phyloP scores from a whole-genome alignment of 768 basidiomycete species.

The Trametes coccinea region DNA sequence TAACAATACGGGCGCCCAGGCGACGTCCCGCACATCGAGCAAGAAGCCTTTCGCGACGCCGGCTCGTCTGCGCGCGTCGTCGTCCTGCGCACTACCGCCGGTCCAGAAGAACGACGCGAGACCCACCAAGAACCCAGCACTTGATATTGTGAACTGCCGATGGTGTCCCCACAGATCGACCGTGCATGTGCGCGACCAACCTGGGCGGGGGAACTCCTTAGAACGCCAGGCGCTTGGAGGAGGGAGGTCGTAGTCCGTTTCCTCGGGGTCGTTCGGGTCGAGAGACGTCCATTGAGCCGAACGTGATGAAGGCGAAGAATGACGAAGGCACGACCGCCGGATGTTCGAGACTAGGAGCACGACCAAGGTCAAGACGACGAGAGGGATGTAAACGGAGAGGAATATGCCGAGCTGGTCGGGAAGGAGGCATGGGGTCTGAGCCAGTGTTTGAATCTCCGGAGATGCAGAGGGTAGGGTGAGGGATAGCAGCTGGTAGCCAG shows the following conservation, averaged over 20 bases:
- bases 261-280: conserved; percentile 9
- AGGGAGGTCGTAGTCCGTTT: conserved; percentile 21
- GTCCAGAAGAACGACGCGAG: conserved; percentile 10
- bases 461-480: conserved; percentile 47
- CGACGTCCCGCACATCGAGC: conserved; percentile 35
- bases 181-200: conserved; percentile 12
- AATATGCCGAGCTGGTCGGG: conserved; percentile 87
- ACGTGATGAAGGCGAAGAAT: conserved; percentile 2
- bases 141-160: conserved; percentile 1
- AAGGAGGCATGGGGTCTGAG: conserved; percentile 70
- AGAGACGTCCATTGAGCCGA: conserved; percentile 13
- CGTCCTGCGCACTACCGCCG: neutral
- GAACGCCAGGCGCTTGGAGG: conserved; percentile 25
- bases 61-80: conserved; percentile 15
- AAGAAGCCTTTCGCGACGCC: conserved; percentile 34
- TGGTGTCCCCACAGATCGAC: conserved; percentile 4
- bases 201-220: conserved; percentile 18
- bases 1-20: conserved; percentile 38
- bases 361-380: conserved; percentile 59
- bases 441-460: conserved; percentile 36
- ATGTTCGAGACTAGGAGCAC: conserved; percentile 37
- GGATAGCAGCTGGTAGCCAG: conserved; percentile 90
- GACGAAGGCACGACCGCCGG: conserved; percentile 25
- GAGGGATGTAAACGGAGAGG: conserved; percentile 66
- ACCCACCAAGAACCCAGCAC: neutral